Conservation (phyloP, 2,329 filamentous ascomycete species). For the Nothopassalora personata region DNA sequence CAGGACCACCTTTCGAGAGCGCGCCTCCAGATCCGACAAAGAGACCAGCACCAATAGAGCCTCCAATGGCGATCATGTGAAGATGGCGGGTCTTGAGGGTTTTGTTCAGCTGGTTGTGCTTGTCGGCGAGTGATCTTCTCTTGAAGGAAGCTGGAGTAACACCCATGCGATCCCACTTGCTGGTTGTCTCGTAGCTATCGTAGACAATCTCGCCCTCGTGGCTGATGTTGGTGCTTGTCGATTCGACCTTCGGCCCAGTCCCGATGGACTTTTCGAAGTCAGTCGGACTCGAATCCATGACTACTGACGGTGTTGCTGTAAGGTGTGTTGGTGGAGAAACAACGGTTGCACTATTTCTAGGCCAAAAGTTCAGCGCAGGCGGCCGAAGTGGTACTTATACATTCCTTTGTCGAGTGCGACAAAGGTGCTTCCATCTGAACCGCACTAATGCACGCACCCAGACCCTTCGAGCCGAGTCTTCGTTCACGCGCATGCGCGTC, state of each 20-base stretch:
- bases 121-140: conserved; percentile 26
- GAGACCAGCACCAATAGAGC: conserved; percentile 48
- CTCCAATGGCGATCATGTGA: conserved; percentile 34
- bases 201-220: conserved; percentile 17
- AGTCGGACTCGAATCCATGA: not conserved
- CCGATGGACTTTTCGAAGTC: conserved; percentile 18
- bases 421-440: not conserved
- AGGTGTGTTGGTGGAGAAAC: not conserved
- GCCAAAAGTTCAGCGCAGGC: conserved; percentile 1
- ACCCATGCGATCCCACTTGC: conserved; percentile 28
- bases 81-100: conserved; percentile 29
- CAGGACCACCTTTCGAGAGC: conserved; percentile 46
- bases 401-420: not conserved
- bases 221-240: conserved; percentile 7
- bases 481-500: not conserved
- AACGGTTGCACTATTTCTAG: not conserved
- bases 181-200: conserved; percentile 9
- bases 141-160: conserved; percentile 29
- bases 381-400: conserved; percentile 1
- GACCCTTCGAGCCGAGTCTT: conserved; percentile 6
- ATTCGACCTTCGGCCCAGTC: conserved; percentile 6
- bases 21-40: conserved; percentile 50
- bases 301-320: conserved; percentile 3
- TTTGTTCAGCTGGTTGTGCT: conserved; percentile 32
- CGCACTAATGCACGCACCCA: not conserved